These are phyloP conservation scores for Colletotrichum sp. DNA, from an alignment of 2,329 filamentous ascomycete species.

Conservation along the genomic window DNA sequence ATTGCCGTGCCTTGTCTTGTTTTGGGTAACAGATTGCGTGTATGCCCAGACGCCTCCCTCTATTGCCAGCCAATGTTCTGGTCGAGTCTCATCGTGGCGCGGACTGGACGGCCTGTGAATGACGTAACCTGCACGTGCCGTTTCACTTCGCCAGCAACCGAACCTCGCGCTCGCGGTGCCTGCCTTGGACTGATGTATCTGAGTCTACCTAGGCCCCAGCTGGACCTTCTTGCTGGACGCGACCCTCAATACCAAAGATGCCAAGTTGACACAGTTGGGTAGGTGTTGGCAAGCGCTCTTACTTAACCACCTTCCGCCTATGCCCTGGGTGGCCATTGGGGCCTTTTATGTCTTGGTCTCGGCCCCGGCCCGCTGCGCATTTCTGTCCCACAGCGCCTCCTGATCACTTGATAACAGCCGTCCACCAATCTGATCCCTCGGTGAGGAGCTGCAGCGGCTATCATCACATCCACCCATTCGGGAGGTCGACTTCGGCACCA, in stretches of 20 bases:
- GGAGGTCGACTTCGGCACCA: neutral
- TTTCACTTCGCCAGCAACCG: neutral
- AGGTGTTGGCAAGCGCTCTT: neutral
- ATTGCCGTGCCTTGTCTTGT: neutral
- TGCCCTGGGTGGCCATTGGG: neutral
- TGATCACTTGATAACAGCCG: neutral
- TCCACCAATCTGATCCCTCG: neutral
- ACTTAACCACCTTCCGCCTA: neutral
- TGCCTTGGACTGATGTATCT: neutral
- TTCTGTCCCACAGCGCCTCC: neutral
- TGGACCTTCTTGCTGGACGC: neutral
- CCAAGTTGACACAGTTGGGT: neutral
- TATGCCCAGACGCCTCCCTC: slow-evolving; percentile 6
- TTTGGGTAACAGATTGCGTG: slow-evolving; percentile 3
- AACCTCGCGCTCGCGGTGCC: neutral
- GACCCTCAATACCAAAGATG: neutral
- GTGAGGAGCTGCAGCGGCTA: neutral
- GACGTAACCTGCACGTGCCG: slow-evolving; percentile 18
- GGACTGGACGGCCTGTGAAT: neutral
- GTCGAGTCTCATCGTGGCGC: neutral
- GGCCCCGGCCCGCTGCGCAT: neutral
- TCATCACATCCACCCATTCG: neutral
- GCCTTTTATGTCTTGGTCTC: neutral
- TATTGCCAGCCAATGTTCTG: slow-evolving; percentile 2
- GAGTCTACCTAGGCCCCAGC: neutral